A percentile compares a stretch with the other conserved stretches of the same genome.
Evolutionary conservation across 2,329 filamentous ascomycete species (phyloP).

Genomic region (Aotearoamyces nothofagi): DNA sequence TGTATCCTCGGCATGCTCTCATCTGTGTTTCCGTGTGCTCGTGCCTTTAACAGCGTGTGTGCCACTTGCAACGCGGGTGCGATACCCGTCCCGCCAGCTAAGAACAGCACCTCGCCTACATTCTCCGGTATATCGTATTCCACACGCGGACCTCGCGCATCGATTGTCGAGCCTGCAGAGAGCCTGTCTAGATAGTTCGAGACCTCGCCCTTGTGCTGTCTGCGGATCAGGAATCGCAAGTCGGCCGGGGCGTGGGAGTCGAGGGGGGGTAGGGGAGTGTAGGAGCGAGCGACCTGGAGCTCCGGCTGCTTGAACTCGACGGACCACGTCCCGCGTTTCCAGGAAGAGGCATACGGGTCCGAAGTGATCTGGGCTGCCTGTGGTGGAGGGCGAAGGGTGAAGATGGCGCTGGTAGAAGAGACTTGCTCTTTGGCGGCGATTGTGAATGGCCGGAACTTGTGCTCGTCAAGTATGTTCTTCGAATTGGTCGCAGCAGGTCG

Average conservation of each 20-base stretch:
- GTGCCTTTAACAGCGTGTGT: constrained; percentile 36
- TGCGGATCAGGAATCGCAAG: constrained; percentile 65
- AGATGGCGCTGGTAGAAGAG: constrained; percentile 52
- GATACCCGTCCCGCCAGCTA: constrained; percentile 87
- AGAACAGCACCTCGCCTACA: constrained; percentile 50
- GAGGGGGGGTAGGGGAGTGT: constrained; percentile 65
- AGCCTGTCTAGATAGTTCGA: constrained; percentile 64
- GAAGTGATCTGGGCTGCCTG: constrained; percentile 5
- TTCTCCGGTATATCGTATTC: constrained; percentile 47
- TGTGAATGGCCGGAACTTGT: constrained; percentile 47
- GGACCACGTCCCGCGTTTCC: constrained; percentile 61
- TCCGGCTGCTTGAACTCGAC: constrained; percentile 92
- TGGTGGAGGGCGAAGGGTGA: constrained; percentile 38
- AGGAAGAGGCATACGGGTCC: constrained; percentile 28
- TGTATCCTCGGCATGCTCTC: constrained; percentile 34
- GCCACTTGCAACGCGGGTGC: constrained; percentile 77
- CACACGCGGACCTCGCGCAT: constrained; percentile 63
- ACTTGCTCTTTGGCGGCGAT: constrained; percentile 45
- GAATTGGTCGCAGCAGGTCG: no score
- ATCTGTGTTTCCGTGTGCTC: constrained; percentile 11
- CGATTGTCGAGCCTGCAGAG: constrained; percentile 44
- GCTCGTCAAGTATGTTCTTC: no score
- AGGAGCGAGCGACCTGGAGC: constrained; percentile 79
- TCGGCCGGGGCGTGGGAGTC: constrained; percentile 19
- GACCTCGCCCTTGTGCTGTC: constrained; percentile 68